phyloP scores from a whole-genome alignment of 1,139 yeast species.

The Blastobotrys ciferrii region DNA sequence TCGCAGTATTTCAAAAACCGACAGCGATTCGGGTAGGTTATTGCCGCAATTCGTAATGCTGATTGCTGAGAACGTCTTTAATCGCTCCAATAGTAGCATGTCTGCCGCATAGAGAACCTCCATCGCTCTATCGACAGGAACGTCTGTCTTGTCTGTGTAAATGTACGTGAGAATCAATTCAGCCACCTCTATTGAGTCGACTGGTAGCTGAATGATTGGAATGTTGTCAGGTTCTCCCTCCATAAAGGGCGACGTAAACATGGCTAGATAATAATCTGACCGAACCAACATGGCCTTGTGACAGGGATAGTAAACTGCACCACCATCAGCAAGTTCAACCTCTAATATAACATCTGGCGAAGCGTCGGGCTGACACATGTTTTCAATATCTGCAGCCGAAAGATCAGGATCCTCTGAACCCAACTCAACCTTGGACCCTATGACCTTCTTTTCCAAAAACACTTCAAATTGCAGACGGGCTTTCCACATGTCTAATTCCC shows the following conservation, averaged over 20 bases:
- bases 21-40: conserved; percentile 23
- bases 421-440: conserved; percentile 29
- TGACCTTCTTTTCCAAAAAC: conserved; percentile 43
- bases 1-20: conserved; percentile 56
- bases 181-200: conserved; percentile 44
- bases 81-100: conserved; percentile 56
- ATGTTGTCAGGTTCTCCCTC: conserved; percentile 32
- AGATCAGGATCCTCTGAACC: conserved; percentile 11
- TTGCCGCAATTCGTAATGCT: conserved; percentile 45
- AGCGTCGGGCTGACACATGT: conserved; percentile 28
- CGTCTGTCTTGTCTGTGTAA: conserved; percentile 58
- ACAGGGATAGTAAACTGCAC: conserved; percentile 50
- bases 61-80: conserved; percentile 66
- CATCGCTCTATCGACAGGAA: conserved; percentile 50
- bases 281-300: conserved; percentile 61
- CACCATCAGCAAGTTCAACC: conserved; percentile 34
- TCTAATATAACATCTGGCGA: conserved; percentile 52
- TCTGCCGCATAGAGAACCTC: conserved; percentile 63
- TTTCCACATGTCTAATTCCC: conserved; percentile 21
- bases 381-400: conserved; percentile 7
- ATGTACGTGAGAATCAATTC: conserved; percentile 56
- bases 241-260: conserved; percentile 54
- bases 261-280: conserved; percentile 62
- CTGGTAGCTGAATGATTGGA: conserved; percentile 43
- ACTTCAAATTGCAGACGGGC: conserved; percentile 30